Percentiles rank a stretch among this genome's conserved stretches.
Evolutionary conservation across 306 rosid genomes (phyloP).

Genomic region (Echinosophora koreensis): DNA sequence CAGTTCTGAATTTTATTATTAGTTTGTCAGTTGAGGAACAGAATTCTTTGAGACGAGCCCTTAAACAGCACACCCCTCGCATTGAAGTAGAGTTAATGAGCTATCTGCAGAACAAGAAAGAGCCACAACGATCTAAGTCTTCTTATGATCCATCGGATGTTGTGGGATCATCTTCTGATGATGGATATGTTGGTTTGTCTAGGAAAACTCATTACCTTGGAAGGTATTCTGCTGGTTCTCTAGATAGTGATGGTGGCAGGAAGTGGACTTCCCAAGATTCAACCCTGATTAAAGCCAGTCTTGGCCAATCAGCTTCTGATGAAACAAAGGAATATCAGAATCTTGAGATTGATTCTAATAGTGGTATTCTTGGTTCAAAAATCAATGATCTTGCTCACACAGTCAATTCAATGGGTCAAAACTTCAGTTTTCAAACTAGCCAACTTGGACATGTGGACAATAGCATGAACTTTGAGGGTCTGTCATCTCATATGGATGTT

Average conservation of each 20-base stretch:
- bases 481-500: constrained; percentile 59
- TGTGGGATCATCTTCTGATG: constrained; percentile 95
- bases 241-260: constrained; percentile 82
- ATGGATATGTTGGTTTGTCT: constrained; percentile 76
- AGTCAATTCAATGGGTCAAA: constrained; percentile 57
- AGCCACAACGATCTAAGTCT: constrained; percentile 81
- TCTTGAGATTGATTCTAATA: constrained; percentile 63
- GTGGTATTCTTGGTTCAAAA: constrained; percentile 57
- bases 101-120: constrained; percentile 96
- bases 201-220: constrained; percentile 78
- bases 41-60: constrained; percentile 95
- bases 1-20: constrained; percentile 91
- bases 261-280: constrained; percentile 96
- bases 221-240: constrained; percentile 89
- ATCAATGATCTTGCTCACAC: constrained; percentile 57
- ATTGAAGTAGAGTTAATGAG: constrained; percentile 96
- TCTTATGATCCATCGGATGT: constrained; percentile 90
- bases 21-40: constrained; percentile 95
- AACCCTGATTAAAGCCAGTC: constrained; percentile 55
- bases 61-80: constrained; percentile 96
- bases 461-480: constrained; percentile 63
- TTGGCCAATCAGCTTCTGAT: constrained; percentile 71
- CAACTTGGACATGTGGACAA: constrained; percentile 61
- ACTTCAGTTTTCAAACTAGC: constrained; percentile 61
- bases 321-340: constrained; percentile 71